These are phyloP conservation scores for Eutrema heterophyllum DNA, from an alignment of 345 rosid genomes.

Conservation along the genomic window DNA sequence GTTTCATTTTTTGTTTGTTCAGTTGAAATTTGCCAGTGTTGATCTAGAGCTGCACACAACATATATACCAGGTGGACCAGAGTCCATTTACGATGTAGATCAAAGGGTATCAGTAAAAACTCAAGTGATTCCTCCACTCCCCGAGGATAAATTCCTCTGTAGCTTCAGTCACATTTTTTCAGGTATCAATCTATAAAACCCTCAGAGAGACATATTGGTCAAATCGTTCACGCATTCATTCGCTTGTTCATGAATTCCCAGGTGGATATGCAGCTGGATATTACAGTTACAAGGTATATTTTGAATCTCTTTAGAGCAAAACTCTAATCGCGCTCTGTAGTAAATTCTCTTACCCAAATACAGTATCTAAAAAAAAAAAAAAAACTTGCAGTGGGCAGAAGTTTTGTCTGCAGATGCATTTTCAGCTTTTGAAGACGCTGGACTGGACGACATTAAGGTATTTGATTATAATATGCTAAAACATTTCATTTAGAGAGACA, in stretches of 20 bases:
- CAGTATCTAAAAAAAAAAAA: neutral
- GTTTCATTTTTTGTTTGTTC: slow-evolving; percentile 19
- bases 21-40: slow-evolving; percentile 64
- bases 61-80: slow-evolving; percentile 67
- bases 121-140: slow-evolving; percentile 73
- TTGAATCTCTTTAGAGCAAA: slow-evolving; percentile 1
- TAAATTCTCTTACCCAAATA: slow-evolving; percentile 17
- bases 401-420: slow-evolving; percentile 96
- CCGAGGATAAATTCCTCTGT: slow-evolving; percentile 82
- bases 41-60: slow-evolving; percentile 80
- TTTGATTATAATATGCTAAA: neutral
- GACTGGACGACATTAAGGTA: slow-evolving; percentile 72
- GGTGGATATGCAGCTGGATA: slow-evolving; percentile 98
- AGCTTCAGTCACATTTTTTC: slow-evolving; percentile 84
- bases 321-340: neutral
- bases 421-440: slow-evolving; percentile 95
- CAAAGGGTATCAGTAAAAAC: slow-evolving; percentile 57
- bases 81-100: slow-evolving; percentile 72
- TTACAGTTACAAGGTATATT: slow-evolving; percentile 85
- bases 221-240: neutral
- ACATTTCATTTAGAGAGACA: neutral
- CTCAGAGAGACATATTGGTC: neutral
- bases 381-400: slow-evolving; percentile 93
- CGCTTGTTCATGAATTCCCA: slow-evolving; percentile 18
- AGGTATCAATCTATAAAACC: slow-evolving; percentile 36